Evolutionary conservation across 345 rosid species (phyloP), one percentile per base, ranked within the genome.

Genomic region (Alliaria petiolata): DNA sequence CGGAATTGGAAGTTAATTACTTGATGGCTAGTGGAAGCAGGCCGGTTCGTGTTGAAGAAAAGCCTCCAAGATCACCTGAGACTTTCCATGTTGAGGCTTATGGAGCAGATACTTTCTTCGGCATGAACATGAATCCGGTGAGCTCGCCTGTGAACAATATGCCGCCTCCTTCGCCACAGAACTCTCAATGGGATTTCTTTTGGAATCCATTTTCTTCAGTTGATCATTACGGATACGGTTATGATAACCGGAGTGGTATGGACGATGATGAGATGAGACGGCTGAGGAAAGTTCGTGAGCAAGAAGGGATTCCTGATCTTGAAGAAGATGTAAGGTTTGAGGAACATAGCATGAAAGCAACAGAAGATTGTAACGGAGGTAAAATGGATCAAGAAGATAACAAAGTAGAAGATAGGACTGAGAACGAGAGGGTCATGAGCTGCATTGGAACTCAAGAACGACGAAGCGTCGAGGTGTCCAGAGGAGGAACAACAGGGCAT

Each of bases 171-270:
- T 86, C 96, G 0, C 97, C 96, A 19, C 95, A 86, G 57, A 80
- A 81, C 62, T 89, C 96, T 6, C 96, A 85, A 47, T 93, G 98
- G 98, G 96, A 93, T 69, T 83, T 82, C 80, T 93, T 93, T 74
- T 93, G 98, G 98, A 89, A 93, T 71, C 96, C 97, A 4, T 93
- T 93, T 74, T 84, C 98, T 4, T 87, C 97, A 16, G 25, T 91
- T 62, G 98, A 93, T 67, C 57, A 82, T 71, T 89, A 86, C 60
- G 91, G 89, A 12, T 89, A 89, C 79, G 77, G 81, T 14, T 65
- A 40, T 66, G 70, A 73, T 70, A 70, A 70, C 15, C 78, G 61
- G 39, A 78, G 78, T 59, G 84, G 83, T 50, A 47, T 82, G 76
- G 92, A 90, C 19, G 96, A 90, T n/a, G n/a, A n/a, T 77, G 97